These are phyloP conservation scores for Plasmodium cynomolgi DNA, from an alignment of 169 alveolate genomes.

Conservation along the genomic window DNA sequence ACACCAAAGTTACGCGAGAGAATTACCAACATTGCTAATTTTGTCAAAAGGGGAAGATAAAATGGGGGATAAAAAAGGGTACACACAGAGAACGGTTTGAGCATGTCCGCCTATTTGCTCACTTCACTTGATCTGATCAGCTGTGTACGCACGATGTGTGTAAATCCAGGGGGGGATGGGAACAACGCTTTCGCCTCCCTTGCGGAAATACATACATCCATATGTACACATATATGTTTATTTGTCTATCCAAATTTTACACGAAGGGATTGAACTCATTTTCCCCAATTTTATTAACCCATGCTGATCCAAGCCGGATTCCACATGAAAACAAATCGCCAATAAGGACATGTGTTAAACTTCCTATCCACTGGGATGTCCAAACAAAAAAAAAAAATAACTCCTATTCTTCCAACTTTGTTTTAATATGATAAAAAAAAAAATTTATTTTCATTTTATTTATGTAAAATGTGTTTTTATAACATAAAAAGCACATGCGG, in stretches of 20 bases:
- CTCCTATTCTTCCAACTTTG: neutral
- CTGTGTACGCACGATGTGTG: neutral
- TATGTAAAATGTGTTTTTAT: neutral
- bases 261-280: neutral
- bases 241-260: neutral
- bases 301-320: neutral
- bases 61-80: neutral
- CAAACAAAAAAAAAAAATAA: neutral
- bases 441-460: neutral
- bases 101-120: neutral
- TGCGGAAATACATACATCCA: neutral
- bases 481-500: neutral
- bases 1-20: conserved; percentile 73
- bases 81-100: neutral
- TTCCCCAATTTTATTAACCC: neutral
- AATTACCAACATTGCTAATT: conserved; percentile 78
- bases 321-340: neutral
- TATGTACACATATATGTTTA: neutral
- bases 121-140: neutral
- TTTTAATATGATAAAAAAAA: neutral
- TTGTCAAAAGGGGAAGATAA: conserved; percentile 75
- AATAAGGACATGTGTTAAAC: neutral
- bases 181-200: neutral
- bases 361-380: neutral
- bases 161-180: neutral